Evolutionary conservation across 495 filamentous ascomycete species (phyloP), one percentile per base, ranked within the genome.

Genomic region (Aspergillus mulundensis): DNA sequence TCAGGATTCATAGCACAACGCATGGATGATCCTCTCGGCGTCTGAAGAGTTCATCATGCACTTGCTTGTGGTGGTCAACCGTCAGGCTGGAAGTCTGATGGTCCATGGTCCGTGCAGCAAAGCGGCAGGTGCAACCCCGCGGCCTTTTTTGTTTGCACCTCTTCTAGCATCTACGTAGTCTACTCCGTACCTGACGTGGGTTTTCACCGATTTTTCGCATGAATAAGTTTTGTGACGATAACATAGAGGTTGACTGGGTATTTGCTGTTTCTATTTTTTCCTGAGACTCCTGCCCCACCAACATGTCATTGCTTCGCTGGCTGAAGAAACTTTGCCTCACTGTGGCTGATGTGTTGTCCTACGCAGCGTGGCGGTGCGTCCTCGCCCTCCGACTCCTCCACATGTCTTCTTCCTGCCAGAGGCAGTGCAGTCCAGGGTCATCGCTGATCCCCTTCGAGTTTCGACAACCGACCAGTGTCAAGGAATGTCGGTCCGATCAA

Each of bases 311-410:
- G 46, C 40, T 15, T 10, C 12, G 32, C 32, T 36, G 32, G 7
- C 32, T 36, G 11, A 4, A 36, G 32, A 65, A 65, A 65, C 59
- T 56, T 44, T 56, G 58, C 62, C 62, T 61, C 62, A 61, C 16
- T 41, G 59, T 65, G 62, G 59, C 62, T 58, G 34, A 61, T 45
- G 55, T 41, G 16, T 46, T 10, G 30, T 11, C 32, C 2, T 47
- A 8, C n/a, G 46, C 54, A 18, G 53, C 47, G 61, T 59, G 58
- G 62, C 62, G 62, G 58, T 61, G 62, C 56, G 42, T 19, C 42
- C 10, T 14, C 42, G 19, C 40, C 40, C 5, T 36, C 32, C 32
- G 32, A 36, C 25, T 28, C 25, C 8, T 36, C 34, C 34, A 36
- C 34, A 11, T 40, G 38, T 40, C 38, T 40, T 18, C n/a, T 18